Evolutionary conservation across 1,284 basidiomycete species (phyloP).

Genomic region (Pseudomicrostroma phylloplanum): DNA sequence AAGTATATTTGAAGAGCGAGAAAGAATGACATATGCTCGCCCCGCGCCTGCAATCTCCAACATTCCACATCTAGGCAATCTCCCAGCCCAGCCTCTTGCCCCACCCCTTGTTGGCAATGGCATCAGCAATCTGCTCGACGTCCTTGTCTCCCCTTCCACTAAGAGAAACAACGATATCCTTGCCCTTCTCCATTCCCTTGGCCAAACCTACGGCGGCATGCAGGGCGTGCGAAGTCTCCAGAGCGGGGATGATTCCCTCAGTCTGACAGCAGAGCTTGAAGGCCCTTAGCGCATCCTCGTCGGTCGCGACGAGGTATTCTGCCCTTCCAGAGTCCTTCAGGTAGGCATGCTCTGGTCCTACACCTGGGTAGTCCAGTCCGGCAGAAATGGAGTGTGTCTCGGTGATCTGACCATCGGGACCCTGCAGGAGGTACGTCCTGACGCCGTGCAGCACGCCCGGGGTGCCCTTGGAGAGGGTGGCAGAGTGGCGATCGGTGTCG

Average conservation of each 20-base stretch:
- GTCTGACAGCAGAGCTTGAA: slow-evolving; percentile 84
- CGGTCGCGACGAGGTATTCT: slow-evolving; percentile 86
- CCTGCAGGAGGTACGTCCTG: slow-evolving; percentile 88
- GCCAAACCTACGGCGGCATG: slow-evolving; percentile 84
- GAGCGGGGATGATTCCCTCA: slow-evolving; percentile 95
- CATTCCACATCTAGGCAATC: slow-evolving; percentile 10
- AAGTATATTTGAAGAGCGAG: too few relatives aligned
- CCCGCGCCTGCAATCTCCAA: too few relatives aligned
- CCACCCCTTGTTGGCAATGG: slow-evolving; percentile 41
- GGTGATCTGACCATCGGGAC: slow-evolving; percentile 79
- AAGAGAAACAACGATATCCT: slow-evolving; percentile 70
- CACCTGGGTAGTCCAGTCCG: slow-evolving; percentile 66
- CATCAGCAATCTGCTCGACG: slow-evolving; percentile 78
- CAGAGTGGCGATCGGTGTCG: slow-evolving; percentile 79
- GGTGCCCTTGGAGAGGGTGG: slow-evolving; percentile 79
- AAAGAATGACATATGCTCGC: too few relatives aligned
- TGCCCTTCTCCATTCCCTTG: slow-evolving; percentile 73
- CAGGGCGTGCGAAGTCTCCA: slow-evolving; percentile 92
- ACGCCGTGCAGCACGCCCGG: slow-evolving; percentile 95
- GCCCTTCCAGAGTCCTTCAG: slow-evolving; percentile 88
- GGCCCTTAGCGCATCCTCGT: slow-evolving; percentile 83
- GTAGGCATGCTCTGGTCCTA: slow-evolving; percentile 96
- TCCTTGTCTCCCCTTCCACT: slow-evolving; percentile 85
- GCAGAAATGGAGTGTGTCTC: slow-evolving; percentile 97
- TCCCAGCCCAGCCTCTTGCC: slow-evolving; percentile 43